Percentiles rank a stretch among this genome's conserved stretches.
Evolutionary conservation across 1,139 yeast genomes (phyloP).

Genomic region (Protomyces macrosporus): DNA sequence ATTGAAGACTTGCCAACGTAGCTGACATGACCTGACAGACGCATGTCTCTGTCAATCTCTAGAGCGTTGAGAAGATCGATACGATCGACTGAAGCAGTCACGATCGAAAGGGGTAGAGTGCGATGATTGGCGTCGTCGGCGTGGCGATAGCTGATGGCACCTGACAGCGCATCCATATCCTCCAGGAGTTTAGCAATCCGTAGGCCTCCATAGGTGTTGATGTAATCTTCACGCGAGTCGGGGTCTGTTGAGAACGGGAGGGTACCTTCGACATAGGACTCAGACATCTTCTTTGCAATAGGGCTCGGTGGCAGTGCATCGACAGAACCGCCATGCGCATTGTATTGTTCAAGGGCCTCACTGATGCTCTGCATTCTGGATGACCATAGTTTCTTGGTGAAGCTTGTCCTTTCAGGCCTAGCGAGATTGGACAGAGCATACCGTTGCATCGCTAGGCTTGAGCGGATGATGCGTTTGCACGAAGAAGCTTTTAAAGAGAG

Average conservation of each 20-base stretch:
- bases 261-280: constrained; percentile 20
- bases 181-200: constrained; percentile 77
- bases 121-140: constrained; percentile 86
- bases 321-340: constrained; percentile 1
- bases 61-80: constrained; percentile 81
- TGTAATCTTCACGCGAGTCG: constrained; percentile 17
- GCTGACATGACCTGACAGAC: constrained; percentile 79
- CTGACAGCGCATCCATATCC: constrained; percentile 84
- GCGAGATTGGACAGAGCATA: background rate
- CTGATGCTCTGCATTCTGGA: constrained; percentile 15
- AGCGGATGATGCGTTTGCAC: too few species aligned
- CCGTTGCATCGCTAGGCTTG: too few species aligned
- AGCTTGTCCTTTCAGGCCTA: constrained; percentile 20
- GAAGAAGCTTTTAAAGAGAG: too few species aligned
- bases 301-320: background rate
- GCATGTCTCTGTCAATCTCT: constrained; percentile 68
- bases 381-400: constrained; percentile 20
- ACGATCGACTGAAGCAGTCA: constrained; percentile 55
- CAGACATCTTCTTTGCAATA: constrained; percentile 15
- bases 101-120: constrained; percentile 10
- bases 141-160: constrained; percentile 78
- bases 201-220: constrained; percentile 22
- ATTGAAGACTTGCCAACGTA: constrained; percentile 94
- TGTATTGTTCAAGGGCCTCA: constrained; percentile 21
- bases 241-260: constrained; percentile 22